These are phyloP conservation scores for Leishmania aethiopica DNA, from an alignment of 208 protist species.

Conservation along the genomic window DNA sequence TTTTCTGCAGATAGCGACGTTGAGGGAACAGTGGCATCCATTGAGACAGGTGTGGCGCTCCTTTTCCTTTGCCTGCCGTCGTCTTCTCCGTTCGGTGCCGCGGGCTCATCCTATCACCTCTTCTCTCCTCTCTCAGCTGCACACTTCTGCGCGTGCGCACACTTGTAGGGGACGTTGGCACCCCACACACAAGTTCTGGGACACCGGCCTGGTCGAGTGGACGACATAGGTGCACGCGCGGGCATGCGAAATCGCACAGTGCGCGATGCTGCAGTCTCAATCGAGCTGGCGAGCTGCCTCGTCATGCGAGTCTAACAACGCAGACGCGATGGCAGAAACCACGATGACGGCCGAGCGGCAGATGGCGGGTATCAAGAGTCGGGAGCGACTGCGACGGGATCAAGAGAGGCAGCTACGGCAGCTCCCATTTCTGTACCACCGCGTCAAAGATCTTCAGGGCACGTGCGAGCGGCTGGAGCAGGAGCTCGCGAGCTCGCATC, in stretches of 20 bases:
- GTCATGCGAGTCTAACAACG: not conserved
- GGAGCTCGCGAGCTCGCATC: conserved; percentile 37
- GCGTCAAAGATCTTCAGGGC: conserved; percentile 29
- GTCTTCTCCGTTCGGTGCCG: not conserved
- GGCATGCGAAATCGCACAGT: not conserved
- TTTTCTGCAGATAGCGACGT: not conserved
- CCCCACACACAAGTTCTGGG: not conserved
- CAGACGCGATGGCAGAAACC: not conserved
- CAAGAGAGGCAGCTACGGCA: conserved; percentile 36
- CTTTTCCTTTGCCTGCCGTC: not conserved
- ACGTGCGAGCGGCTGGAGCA: conserved; percentile 36
- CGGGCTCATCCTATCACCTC: not conserved
- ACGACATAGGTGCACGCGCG: not conserved
- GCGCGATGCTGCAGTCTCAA: not conserved
- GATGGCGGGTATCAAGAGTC: not conserved
- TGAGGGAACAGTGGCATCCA: not conserved
- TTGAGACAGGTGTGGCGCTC: not conserved
- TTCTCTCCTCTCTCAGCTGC: not conserved
- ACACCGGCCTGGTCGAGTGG: not conserved
- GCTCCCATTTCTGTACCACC: conserved; percentile 37
- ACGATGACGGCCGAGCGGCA: not conserved
- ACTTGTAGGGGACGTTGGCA: not conserved
- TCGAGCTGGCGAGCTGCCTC: not conserved
- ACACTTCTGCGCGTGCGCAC: not conserved
- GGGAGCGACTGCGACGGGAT: conserved; percentile 11